phyloP scores from a whole-genome alignment of 345 rosid species.

The Lepidium africanum region DNA sequence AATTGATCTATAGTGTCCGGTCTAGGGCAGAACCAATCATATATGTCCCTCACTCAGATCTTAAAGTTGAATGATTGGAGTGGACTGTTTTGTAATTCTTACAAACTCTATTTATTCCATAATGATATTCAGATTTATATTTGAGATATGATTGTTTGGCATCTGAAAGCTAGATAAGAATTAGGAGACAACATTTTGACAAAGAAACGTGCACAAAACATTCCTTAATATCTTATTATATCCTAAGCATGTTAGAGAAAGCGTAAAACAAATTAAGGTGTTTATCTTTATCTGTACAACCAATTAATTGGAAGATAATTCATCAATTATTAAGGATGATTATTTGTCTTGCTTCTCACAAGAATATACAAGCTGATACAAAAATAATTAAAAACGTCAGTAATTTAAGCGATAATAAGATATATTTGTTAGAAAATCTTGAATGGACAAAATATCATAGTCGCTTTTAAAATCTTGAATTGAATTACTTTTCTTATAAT shows the following conservation, averaged over 20 bases:
- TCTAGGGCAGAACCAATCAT: not conserved
- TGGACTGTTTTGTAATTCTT: not conserved
- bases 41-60: not conserved
- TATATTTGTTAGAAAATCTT: too few relatives aligned
- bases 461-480: too few relatives aligned
- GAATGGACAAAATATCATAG: too few relatives aligned
- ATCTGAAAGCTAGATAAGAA: constrained; percentile 10
- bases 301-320: not conserved
- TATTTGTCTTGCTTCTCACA: not conserved
- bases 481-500: not conserved
- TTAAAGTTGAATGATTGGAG: not conserved
- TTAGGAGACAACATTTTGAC: constrained; percentile 15
- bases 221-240: not conserved
- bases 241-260: not conserved
- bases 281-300: not conserved
- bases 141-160: not conserved
- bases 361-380: not conserved
- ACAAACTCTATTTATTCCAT: too few relatives aligned
- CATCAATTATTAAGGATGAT: not conserved
- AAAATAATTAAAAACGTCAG: too few relatives aligned
- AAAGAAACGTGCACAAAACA: constrained; percentile 20
- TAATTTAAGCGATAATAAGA: too few relatives aligned
- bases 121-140: too few relatives aligned
- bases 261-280: not conserved
- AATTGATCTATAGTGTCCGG: not conserved